These are phyloP conservation scores for Septoria petroselini DNA, from an alignment of 2,329 filamentous ascomycete genomes.

Conservation along the genomic window DNA sequence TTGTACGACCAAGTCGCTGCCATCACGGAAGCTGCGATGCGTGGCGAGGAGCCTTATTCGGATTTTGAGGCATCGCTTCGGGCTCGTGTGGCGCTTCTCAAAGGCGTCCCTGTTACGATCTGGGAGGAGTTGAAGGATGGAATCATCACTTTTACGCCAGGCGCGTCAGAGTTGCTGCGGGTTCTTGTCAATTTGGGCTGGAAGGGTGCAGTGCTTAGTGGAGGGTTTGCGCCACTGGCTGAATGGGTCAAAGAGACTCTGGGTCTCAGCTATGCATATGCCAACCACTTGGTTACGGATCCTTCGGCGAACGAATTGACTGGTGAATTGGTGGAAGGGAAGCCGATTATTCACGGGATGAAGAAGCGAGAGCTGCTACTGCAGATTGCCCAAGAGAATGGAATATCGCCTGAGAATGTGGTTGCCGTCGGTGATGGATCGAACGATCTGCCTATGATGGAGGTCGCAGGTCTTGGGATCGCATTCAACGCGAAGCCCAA, in stretches of 20 bases:
- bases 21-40: slow-evolving; percentile 93
- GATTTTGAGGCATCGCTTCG: slow-evolving; percentile 84
- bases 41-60: slow-evolving; percentile 67
- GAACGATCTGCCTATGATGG: slow-evolving; percentile 79
- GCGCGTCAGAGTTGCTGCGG: slow-evolving; percentile 69
- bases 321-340: slow-evolving; percentile 66
- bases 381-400: slow-evolving; percentile 67
- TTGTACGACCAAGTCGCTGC: slow-evolving; percentile 66
- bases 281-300: slow-evolving; percentile 75
- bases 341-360: slow-evolving; percentile 71
- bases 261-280: slow-evolving; percentile 81
- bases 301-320: slow-evolving; percentile 57
- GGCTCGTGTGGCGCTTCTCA: slow-evolving; percentile 75
- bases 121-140: slow-evolving; percentile 59
- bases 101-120: slow-evolving; percentile 73
- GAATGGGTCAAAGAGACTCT: slow-evolving; percentile 78
- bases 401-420: slow-evolving; percentile 62
- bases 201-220: slow-evolving; percentile 86
- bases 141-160: slow-evolving; percentile 75
- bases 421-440: slow-evolving; percentile 78
- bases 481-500: slow-evolving; percentile 82
- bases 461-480: slow-evolving; percentile 69
- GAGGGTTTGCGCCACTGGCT: slow-evolving; percentile 86
- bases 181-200: slow-evolving; percentile 75
- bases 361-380: slow-evolving; percentile 69